Evolutionary conservation across 2,329 filamentous ascomycete genomes (phyloP).

Genomic region (Calonectria ilicicola): DNA sequence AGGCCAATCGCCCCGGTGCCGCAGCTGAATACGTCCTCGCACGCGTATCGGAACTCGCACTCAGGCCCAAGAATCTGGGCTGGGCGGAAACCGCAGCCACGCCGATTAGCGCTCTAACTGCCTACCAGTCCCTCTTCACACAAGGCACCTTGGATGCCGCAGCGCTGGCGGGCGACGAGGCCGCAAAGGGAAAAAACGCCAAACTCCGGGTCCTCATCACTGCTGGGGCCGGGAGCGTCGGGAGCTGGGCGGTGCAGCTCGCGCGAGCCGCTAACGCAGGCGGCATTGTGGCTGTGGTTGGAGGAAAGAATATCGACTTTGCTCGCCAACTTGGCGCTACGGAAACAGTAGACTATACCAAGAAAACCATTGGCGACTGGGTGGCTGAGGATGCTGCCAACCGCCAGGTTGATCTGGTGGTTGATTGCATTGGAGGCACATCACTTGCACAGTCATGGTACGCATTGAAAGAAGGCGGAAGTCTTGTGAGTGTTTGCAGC

Average conservation of each 20-base stretch:
- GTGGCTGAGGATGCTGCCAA: not conserved
- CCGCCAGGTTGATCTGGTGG: conserved; percentile 26
- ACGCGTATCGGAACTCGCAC: conserved; percentile 46
- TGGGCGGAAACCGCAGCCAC: conserved; percentile 52
- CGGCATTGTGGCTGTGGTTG: conserved; percentile 3
- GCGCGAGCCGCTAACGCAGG: conserved; percentile 20
- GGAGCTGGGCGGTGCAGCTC: conserved; percentile 30
- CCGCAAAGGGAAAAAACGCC: not conserved
- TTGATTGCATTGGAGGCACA: conserved; percentile 31
- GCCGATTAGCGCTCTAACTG: conserved; percentile 55
- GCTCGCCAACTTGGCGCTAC: conserved; percentile 22
- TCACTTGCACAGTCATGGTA: conserved; percentile 27
- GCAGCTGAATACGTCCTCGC: conserved; percentile 27
- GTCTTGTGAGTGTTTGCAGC: conserved; percentile 23
- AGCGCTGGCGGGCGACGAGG: not conserved
- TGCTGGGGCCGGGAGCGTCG: conserved; percentile 25
- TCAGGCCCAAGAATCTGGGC: conserved; percentile 46
- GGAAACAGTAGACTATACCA: conserved; percentile 30
- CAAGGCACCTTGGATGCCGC: conserved; percentile 7
- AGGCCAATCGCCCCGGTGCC: conserved; percentile 23
- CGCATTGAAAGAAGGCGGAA: conserved; percentile 26
- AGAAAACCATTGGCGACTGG: conserved; percentile 25
- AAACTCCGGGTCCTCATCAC: conserved; percentile 23
- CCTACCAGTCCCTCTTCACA: conserved; percentile 51
- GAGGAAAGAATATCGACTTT: conserved; percentile 15